Evolutionary conservation across 345 rosid species (phyloP).

Genomic region (Aethionema arabicum): DNA sequence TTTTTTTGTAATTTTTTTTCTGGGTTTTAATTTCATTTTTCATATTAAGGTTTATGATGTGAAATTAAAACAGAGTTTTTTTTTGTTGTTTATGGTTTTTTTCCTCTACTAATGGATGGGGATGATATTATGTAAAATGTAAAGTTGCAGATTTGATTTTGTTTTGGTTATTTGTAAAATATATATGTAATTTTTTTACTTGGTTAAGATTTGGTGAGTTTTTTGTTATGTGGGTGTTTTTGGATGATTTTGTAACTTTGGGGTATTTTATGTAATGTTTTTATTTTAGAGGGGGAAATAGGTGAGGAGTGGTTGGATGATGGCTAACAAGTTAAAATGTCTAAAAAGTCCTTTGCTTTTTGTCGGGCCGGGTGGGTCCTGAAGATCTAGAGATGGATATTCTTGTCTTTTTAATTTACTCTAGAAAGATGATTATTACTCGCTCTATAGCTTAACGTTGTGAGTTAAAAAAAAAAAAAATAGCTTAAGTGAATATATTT

Average conservation of each 20-base stretch:
- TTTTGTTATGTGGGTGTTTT: background rate
- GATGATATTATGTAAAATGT: slow-evolving; percentile 25
- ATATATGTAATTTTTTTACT: slow-evolving; percentile 13
- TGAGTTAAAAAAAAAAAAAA: too few species aligned
- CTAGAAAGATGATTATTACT: background rate
- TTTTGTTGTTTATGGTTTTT: slow-evolving; percentile 24
- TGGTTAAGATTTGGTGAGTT: slow-evolving; percentile 4
- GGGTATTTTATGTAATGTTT: background rate
- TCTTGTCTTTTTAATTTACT: slow-evolving; percentile 14
- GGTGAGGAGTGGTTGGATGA: slow-evolving; percentile 42
- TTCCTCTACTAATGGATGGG: slow-evolving; percentile 6
- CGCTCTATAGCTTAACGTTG: too few species aligned
- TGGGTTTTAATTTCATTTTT: slow-evolving; percentile 10
- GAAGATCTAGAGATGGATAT: slow-evolving; percentile 67
- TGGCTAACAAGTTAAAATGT: slow-evolving; percentile 50
- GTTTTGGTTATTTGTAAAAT: background rate
- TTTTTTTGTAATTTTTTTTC: slow-evolving; percentile 23
- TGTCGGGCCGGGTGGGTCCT: slow-evolving; percentile 61
- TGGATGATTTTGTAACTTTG: background rate
- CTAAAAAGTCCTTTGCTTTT: slow-evolving; percentile 33
- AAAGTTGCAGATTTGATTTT: slow-evolving; percentile 15
- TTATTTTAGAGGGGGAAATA: slow-evolving; percentile 1
- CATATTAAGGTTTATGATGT: slow-evolving; percentile 33
- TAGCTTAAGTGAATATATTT: too few species aligned
- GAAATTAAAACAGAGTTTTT: slow-evolving; percentile 12